Conservation (phyloP, 139 green algal species). For the Tetraselmis chui region DNA sequence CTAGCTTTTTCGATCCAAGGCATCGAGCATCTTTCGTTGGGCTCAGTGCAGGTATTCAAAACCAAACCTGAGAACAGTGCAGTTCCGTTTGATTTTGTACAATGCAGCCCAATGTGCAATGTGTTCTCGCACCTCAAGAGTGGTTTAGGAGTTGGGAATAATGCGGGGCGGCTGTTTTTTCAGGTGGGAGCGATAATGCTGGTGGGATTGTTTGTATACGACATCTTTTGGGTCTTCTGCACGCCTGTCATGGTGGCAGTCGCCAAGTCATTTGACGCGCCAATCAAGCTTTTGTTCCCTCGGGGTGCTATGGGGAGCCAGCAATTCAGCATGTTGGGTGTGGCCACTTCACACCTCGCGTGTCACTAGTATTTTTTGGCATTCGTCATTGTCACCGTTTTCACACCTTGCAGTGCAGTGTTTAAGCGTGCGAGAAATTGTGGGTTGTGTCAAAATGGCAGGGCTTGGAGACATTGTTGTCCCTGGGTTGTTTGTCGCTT, state of each 20-base stretch:
- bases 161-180: too few species aligned
- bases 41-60: slow-evolving; percentile 44
- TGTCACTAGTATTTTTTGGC: too few species aligned
- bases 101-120: too few species aligned
- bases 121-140: too few species aligned
- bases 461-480: slow-evolving; percentile 92
- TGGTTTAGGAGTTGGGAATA: too few species aligned
- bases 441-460: too few species aligned
- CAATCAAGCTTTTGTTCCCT: slow-evolving; percentile 96
- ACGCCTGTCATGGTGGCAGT: slow-evolving; percentile 92
- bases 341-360: too few species aligned
- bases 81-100: too few species aligned
- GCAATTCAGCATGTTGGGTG: background rate
- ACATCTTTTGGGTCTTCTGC: slow-evolving; percentile 99
- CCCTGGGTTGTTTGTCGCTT: slow-evolving; percentile 89
- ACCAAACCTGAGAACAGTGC: slow-evolving; percentile 17
- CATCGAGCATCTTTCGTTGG: slow-evolving; percentile 92
- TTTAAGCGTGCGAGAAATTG: too few species aligned
- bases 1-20: slow-evolving; percentile 88
- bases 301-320: background rate
- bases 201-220: slow-evolving; percentile 88
- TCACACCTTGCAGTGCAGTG: too few species aligned
- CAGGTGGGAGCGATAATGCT: slow-evolving; percentile 76
- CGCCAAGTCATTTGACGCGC: slow-evolving; percentile 94
- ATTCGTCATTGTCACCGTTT: too few species aligned